Evolutionary conservation across 371 early-diverging fungal species (phyloP).

Genomic region (Rhizopus delemar): DNA sequence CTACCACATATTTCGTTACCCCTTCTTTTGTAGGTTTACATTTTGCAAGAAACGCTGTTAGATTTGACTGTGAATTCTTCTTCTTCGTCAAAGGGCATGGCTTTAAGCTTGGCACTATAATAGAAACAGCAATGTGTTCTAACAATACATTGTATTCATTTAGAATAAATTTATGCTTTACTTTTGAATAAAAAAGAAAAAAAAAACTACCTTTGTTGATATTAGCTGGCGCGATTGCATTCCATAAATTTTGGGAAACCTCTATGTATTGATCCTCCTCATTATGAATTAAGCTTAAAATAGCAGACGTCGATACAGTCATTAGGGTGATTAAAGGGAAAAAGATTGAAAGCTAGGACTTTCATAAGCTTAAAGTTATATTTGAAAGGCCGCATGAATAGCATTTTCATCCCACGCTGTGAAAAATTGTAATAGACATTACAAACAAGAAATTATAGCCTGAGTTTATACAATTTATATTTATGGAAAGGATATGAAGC

Average conservation of each 20-base stretch:
- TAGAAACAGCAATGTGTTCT: slow-evolving; percentile 23
- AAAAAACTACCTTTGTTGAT: slow-evolving; percentile 11
- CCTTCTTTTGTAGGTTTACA: slow-evolving; percentile 20
- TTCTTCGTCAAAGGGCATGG: slow-evolving; percentile 1
- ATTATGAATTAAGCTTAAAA: slow-evolving; percentile 5
- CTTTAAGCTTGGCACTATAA: slow-evolving; percentile 19
- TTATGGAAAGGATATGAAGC: too few relatives aligned
- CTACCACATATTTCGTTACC: slow-evolving; percentile 10
- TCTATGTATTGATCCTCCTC: slow-evolving; percentile 22
- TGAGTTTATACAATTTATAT: too few relatives aligned
- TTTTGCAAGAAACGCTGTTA: slow-evolving; percentile 16
- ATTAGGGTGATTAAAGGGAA: slow-evolving; percentile 1
- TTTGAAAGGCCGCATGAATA: too few relatives aligned
- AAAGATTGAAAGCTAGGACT: too few relatives aligned
- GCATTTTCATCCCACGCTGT: too few relatives aligned
- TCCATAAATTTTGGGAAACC: slow-evolving; percentile 25
- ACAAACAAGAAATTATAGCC: too few relatives aligned
- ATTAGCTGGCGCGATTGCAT: slow-evolving; percentile 8
- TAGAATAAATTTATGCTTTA: neutral
- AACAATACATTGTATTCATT: neutral
- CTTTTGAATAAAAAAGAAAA: too few relatives aligned
- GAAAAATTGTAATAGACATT: too few relatives aligned
- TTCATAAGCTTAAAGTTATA: too few relatives aligned
- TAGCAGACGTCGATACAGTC: slow-evolving; percentile 12
- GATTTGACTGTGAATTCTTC: neutral